These are phyloP conservation scores for Chiua virens DNA, from an alignment of 768 basidiomycete genomes.

Conservation along the genomic window DNA sequence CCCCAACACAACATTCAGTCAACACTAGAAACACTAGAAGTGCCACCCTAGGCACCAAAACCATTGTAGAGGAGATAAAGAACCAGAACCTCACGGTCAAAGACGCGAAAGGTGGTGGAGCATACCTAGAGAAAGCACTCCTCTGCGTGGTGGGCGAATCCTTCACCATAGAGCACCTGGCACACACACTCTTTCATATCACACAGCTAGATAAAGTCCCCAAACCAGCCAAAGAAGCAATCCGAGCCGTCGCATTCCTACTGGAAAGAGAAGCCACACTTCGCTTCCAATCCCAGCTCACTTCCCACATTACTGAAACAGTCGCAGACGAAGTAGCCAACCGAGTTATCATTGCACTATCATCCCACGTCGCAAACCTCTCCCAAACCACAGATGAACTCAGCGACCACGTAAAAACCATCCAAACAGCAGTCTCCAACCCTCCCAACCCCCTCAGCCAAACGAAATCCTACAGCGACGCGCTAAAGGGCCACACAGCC, in stretches of 20 bases:
- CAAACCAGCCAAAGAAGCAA: background rate
- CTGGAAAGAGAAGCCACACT: background rate
- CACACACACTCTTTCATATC: background rate
- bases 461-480: background rate
- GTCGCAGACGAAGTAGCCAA: background rate
- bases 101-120: background rate
- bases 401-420: background rate
- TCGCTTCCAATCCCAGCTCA: background rate
- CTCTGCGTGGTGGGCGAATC: constrained; percentile 1
- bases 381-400: background rate
- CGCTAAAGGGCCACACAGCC: background rate
- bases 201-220: background rate
- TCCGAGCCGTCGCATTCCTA: background rate
- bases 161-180: background rate
- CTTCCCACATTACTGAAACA: background rate
- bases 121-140: background rate
- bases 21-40: too few relatives aligned
- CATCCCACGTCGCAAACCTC: background rate
- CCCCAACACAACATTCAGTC: too few relatives aligned
- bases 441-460: background rate
- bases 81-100: background rate
- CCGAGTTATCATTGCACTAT: too few relatives aligned
- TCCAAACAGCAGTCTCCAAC: background rate
- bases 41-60: background rate
- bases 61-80: background rate